Conservation (phyloP, 805 yeast genomes). For the Starmerella geochares region DNA sequence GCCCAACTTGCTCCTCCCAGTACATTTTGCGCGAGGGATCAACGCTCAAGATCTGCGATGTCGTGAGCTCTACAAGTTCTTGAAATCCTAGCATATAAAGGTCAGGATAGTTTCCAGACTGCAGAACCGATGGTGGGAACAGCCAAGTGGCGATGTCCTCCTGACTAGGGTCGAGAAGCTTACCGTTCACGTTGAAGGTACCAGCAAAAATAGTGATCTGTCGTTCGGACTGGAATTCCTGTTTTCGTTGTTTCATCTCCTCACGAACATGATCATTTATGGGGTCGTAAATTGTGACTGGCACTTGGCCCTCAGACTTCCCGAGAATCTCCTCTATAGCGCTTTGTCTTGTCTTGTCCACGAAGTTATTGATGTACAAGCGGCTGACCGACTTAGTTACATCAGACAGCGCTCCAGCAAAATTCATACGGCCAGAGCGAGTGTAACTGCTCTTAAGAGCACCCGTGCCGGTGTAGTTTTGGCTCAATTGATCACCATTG, state of each 20-base stretch:
- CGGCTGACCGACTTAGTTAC: constrained; percentile 92
- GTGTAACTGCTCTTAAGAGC: constrained; percentile 92
- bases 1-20: constrained; percentile 65
- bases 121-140: constrained; percentile 44
- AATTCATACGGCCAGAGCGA: constrained; percentile 88
- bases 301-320: constrained; percentile 54
- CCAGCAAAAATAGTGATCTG: constrained; percentile 64
- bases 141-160: constrained; percentile 65
- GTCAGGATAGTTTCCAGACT: constrained; percentile 45
- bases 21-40: constrained; percentile 66
- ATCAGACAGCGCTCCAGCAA: constrained; percentile 95
- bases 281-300: constrained; percentile 78
- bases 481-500: constrained; percentile 93
- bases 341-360: constrained; percentile 82
- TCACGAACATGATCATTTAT: constrained; percentile 71
- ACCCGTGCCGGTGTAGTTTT: constrained; percentile 94
- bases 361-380: constrained; percentile 90
- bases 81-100: constrained; percentile 84
- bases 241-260: constrained; percentile 42
- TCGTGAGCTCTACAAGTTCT: constrained; percentile 85
- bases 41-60: constrained; percentile 78
- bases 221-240: constrained; percentile 50
- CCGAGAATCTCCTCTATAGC: constrained; percentile 83
- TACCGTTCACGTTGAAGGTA: constrained; percentile 80
- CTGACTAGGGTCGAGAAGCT: constrained; percentile 32